Evolutionary conservation across 192 early-diverging fungal species (phyloP).

Genomic region (Tieghemiomyces parasiticus): DNA sequence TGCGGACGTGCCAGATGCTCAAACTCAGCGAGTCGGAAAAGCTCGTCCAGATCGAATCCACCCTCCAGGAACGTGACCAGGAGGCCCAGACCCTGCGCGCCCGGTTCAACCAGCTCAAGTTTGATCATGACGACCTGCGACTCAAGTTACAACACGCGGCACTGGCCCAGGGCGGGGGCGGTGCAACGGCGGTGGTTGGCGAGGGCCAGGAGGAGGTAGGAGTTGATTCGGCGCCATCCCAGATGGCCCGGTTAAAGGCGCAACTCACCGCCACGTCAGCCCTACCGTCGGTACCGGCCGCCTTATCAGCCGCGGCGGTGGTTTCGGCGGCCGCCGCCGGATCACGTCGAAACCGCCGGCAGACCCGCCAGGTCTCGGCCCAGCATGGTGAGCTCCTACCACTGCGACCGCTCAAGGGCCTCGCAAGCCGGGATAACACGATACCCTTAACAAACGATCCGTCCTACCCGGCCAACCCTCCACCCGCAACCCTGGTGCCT

Average conservation of each 20-base stretch:
- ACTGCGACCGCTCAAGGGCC: too few relatives aligned
- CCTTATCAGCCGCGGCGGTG: neutral
- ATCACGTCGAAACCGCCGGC: neutral
- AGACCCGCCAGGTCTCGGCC: neutral
- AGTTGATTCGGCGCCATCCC: neutral
- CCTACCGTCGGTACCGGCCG: neutral
- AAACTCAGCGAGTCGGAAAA: slow-evolving; percentile 22
- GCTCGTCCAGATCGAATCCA: slow-evolving; percentile 14
- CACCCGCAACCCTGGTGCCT: neutral
- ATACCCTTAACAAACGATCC: neutral
- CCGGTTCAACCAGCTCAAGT: slow-evolving; percentile 14
- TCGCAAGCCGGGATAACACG: too few relatives aligned
- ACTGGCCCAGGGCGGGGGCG: neutral
- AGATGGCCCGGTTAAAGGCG: neutral
- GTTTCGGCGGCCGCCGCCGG: neutral
- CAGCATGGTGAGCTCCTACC: too few relatives aligned
- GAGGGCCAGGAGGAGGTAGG: neutral
- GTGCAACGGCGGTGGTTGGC: neutral
- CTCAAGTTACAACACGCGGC: neutral
- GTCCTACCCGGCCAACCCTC: neutral
- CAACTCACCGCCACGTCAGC: neutral
- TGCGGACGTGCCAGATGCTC: slow-evolving; percentile 18
- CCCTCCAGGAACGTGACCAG: slow-evolving; percentile 19
- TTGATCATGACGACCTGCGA: slow-evolving; percentile 15
- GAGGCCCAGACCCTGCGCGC: slow-evolving; percentile 15